Base-by-base conservation (phyloP, 805 yeast species). In the Wickerhamiella vanderwaltii region DNA sequence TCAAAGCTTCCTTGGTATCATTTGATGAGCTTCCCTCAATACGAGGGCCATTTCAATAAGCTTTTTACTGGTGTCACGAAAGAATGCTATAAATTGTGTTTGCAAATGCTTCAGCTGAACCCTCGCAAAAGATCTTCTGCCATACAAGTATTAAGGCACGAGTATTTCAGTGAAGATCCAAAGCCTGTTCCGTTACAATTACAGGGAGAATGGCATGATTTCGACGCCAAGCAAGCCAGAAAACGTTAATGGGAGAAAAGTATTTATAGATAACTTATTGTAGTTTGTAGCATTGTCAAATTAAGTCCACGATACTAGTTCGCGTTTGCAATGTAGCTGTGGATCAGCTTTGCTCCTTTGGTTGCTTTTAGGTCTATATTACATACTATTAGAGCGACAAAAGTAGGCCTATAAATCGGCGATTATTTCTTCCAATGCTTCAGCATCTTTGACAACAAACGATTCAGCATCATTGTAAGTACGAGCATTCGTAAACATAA, bases 151-250 rank as follows among this genome's bases (percentile, higher is more conserved):
- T 66, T 91, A 24, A 52, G 65, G 26, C 84, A 84, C 57, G 65
- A 63, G 1, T 91, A 83, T 61, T 91, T 88, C 54, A 57, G 58
- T 2, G 79, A 75, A 36, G 77, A 72, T 5, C 95, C 95, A 0
- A 49, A 51, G 24, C 77, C 82, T 1, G 76, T 71, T 47, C 75
- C 77, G 5, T 64, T 84, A 29, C 68, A 76, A 41, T 65, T 79
- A 48, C 63, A 67, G 22, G 66, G 67, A n/a, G 97, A 93, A 59
- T 88, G 96, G 91, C 98, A 88, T 57, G 98, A 88, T 56, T 88
- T 80, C 59, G 98, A 88, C 54, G 91, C 95, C 2, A 86, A 88
- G 59, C 79, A 76, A 62, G 16, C 35, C 9, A 23, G 34, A 3
- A 30, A 29, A 23, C n/a, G n/a, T n/a, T n/a, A n/a, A n/a, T n/a